Base-by-base conservation (phyloP, 305 asterid genomes). In the Fraxinus baroniana region DNA sequence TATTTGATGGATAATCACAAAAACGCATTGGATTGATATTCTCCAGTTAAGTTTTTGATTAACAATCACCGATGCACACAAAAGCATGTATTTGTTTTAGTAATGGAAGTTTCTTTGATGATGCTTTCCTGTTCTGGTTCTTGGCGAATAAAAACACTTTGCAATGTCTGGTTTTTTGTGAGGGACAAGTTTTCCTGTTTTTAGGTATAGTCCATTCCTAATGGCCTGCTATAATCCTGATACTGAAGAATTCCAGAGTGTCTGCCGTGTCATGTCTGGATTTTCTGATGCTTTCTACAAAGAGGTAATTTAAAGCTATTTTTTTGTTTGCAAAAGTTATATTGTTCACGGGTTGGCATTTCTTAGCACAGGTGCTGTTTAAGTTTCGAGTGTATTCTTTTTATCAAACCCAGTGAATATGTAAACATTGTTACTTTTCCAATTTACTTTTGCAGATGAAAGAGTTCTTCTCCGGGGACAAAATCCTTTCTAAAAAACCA, bases 161-260 rank as follows among this genome's bases (percentile, higher is more conserved):
- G 12, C 32, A 39, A 1, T 66, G 30, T 7, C 72, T 35, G 33
- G 55, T 12, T 20, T 49, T 37, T 72, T 44, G 76, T 52, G 36
- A 77, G 84, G 44, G 62, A n/a, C 52, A 68, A 57, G 36, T 79
- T 82, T 2, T 82, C 79, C 44, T 78, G 49, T 83, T 22, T 89
- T 80, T 89, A 93, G 98, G 98, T 91, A 87, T 85, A 95, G 98
- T 84, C 98, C 98, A 20, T 91, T 95, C 89, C 95, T 92, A 41
- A 88, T 93, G 98, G 97, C 98, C 68, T 94, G 98, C 91, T 92
- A 92, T 90, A 87, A 95, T 82, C 95, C 98, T 18, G 97, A 93
- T 28, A 91, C 92, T 5, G 97, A 95, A 89, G 98, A 92, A 85
- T 95, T 81, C 82, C 97, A 95, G 89, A 92, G 98, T 32, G 98